phyloP scores from a whole-genome alignment of 164 flowering plant genomes.

The Magnolia kwangsiensis region DNA sequence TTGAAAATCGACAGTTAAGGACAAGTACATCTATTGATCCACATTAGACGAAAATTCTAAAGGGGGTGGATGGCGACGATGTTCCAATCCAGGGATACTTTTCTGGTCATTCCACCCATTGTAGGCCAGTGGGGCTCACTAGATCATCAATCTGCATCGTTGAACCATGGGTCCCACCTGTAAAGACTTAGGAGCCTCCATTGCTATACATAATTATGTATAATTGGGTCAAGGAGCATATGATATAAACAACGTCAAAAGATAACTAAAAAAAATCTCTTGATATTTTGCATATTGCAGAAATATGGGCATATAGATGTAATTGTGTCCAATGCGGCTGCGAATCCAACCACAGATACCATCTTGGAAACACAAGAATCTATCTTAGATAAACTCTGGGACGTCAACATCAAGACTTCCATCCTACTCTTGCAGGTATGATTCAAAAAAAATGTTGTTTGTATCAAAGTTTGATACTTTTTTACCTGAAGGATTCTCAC shows the following conservation, averaged over 20 bases:
- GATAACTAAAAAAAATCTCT: neutral
- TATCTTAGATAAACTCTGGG: constrained; percentile 94
- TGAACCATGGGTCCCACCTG: too few relatives aligned
- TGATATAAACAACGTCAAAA: neutral
- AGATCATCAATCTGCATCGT: too few relatives aligned
- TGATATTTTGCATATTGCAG: constrained; percentile 26
- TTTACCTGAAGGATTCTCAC: neutral
- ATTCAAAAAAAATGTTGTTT: neutral
- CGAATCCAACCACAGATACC: constrained; percentile 56
- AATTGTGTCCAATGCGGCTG: constrained; percentile 87
- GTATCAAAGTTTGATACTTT: neutral
- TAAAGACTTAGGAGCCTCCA: too few relatives aligned
- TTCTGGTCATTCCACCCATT: too few relatives aligned
- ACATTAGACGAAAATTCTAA: too few relatives aligned
- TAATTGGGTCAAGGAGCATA: neutral
- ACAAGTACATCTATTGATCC: too few relatives aligned
- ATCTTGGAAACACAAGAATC: constrained; percentile 69
- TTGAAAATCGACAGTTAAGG: too few relatives aligned
- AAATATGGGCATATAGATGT: constrained; percentile 83
- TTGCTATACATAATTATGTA: too few relatives aligned
- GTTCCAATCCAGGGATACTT: too few relatives aligned
- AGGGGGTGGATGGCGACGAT: too few relatives aligned
- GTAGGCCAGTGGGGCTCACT: too few relatives aligned
- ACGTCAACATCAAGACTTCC: constrained; percentile 81
- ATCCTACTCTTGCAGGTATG: constrained; percentile 72